Evolutionary conservation across 306 rosid species (phyloP), one percentile per base, ranked within the genome.

Genomic region (Corylus heterophylla): DNA sequence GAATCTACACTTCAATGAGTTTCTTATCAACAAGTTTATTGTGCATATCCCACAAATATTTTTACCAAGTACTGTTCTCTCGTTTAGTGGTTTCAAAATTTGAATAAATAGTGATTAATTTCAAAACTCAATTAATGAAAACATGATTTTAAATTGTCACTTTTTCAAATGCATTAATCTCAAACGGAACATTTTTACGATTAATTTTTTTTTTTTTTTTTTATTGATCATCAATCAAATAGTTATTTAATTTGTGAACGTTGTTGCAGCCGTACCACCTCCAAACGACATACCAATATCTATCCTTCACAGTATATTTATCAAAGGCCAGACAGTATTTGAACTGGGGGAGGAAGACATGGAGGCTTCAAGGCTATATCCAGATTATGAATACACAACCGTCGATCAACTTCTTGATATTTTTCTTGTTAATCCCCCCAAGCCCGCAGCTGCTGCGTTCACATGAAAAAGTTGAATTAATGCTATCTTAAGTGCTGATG

Each of bases 301-400:
- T 3, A 79, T 87, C 12, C 14, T 87, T 39, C 86, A 84, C 27
- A 74, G 88, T 29, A 0, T 84, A 44, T 81, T 87, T 77, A 76
- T 84, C 37, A 79, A 6, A 42, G 90, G 90, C 4, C 86, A 84
- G 2, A 12, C 71, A 81, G 76, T 61, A 52, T 84, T 69, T 17
- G 86, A 84, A 61, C 1, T 84, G 14, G 76, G 79, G 3, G 81
- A 87, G 50, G 66, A 79, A 29, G 61, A 80, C 12, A 48, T 82
- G 58, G 88, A 84, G 55, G 90, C 81, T 82, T 79, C 90, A 6
- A 8, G 64, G 27, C 74, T 82, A 2, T 84, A 82, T 87, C 86
- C 77, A 44, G 79, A 82, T 74, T 70, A 73, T n/a, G 47, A 77
- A 0, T 82, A 76, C 77, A 84, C 67, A 7, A 54, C 88, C 7